A percentile compares a stretch with the other conserved stretches of the same genome.
Conservation (phyloP, 1,284 basidiomycete genomes). For the Omphalotus olearius region DNA sequence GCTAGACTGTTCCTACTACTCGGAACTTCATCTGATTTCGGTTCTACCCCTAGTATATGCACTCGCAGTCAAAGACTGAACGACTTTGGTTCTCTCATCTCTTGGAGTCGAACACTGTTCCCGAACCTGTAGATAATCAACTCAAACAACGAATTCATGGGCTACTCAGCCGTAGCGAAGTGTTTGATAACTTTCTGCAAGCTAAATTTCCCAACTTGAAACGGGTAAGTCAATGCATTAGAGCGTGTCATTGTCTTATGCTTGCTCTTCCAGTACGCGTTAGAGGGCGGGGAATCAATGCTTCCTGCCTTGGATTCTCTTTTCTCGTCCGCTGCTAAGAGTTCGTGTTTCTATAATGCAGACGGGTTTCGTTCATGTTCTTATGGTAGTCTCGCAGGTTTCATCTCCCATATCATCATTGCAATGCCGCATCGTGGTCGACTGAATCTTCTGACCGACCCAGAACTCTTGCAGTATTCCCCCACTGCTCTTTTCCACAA, state of each 20-base stretch:
- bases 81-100: slow-evolving; percentile 83
- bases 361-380: background rate
- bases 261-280: slow-evolving; percentile 49
- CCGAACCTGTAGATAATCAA: slow-evolving; percentile 30
- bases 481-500: slow-evolving; percentile 77
- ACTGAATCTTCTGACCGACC: slow-evolving; percentile 78
- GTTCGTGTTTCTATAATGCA: slow-evolving; percentile 30
- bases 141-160: slow-evolving; percentile 56
- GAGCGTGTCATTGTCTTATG: background rate
- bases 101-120: slow-evolving; percentile 60
- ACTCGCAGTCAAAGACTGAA: slow-evolving; percentile 76
- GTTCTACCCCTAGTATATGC: slow-evolving; percentile 59
- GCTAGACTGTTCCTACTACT: background rate
- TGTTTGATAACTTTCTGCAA: slow-evolving; percentile 79
- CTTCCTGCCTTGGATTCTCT: slow-evolving; percentile 77
- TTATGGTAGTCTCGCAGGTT: slow-evolving; percentile 37
- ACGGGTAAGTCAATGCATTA: slow-evolving; percentile 36
- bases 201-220: slow-evolving; percentile 82
- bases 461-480: slow-evolving; percentile 54
- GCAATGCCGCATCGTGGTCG: slow-evolving; percentile 88
- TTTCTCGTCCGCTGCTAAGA: slow-evolving; percentile 61
- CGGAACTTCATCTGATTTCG: background rate
- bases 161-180: slow-evolving; percentile 72
- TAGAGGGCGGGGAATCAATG: slow-evolving; percentile 91
- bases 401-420: slow-evolving; percentile 68